These are phyloP conservation scores for Heliocybe sulcata DNA, from an alignment of 1,284 basidiomycete genomes.

Conservation along the genomic window DNA sequence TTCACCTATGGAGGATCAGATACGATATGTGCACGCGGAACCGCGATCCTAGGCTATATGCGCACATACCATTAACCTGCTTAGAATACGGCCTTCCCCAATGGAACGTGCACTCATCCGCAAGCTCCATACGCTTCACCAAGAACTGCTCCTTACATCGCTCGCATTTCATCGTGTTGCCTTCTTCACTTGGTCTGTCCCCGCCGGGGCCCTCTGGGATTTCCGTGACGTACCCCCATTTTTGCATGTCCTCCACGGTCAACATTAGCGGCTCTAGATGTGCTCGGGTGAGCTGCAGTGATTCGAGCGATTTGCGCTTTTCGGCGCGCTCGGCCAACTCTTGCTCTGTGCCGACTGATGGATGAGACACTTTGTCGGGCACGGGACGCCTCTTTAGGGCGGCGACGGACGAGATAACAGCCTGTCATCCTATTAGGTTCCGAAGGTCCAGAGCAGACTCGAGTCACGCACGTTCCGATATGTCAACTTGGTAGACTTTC, in stretches of 20 bases:
- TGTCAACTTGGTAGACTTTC: conserved; percentile 61
- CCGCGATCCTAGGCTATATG: conserved; percentile 5
- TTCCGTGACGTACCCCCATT: conserved; percentile 68
- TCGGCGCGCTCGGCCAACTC: conserved; percentile 55
- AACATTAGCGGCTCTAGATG: conserved; percentile 55
- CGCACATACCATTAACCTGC: conserved; percentile 48
- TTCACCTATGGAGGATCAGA: conserved; percentile 41
- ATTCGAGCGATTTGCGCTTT: conserved; percentile 47
- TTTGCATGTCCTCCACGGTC: conserved; percentile 46
- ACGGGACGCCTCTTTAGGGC: conserved; percentile 63
- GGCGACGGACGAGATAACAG: conserved; percentile 66
- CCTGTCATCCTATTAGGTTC: conserved; percentile 32
- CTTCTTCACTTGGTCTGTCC: conserved; percentile 56
- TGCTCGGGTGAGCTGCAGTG: conserved; percentile 47
- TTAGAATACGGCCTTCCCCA: conserved; percentile 68
- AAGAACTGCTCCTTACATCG: conserved; percentile 67
- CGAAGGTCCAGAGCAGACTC: neutral
- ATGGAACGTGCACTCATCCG: conserved; percentile 72
- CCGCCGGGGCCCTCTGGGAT: conserved; percentile 61
- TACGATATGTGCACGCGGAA: neutral
- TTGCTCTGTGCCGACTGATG: conserved; percentile 77
- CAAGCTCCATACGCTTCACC: conserved; percentile 52
- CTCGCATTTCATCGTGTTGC: conserved; percentile 66
- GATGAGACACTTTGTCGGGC: conserved; percentile 56
- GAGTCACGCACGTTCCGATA: conserved; percentile 62